Evolutionary conservation across 176 grass and related monocot genomes (phyloP).

Genomic region (Juncus inflexus): DNA sequence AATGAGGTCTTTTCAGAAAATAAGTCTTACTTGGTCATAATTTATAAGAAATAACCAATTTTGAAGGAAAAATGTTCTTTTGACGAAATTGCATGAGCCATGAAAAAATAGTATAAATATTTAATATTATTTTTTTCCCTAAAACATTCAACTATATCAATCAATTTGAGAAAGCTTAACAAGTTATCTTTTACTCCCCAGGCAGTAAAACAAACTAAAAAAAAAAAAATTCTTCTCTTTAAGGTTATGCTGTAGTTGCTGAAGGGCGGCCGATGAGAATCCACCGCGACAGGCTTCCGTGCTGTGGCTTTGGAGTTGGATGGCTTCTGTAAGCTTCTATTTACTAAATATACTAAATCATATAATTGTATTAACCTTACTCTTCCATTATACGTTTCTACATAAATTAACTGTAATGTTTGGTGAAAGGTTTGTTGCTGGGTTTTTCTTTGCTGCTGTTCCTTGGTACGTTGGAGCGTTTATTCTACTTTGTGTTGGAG

Average conservation of each 20-base stretch:
- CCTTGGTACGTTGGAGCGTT: constrained; percentile 95
- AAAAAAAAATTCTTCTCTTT: neutral
- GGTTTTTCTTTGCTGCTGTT: constrained; percentile 89
- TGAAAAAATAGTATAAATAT: too few relatives aligned
- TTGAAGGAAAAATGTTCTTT: too few relatives aligned
- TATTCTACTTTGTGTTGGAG: constrained; percentile 66
- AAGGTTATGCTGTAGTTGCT: constrained; percentile 56
- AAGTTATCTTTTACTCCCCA: too few relatives aligned
- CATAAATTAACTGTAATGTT: neutral
- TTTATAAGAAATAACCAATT: too few relatives aligned
- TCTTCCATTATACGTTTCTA: constrained; percentile 22
- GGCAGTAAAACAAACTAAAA: too few relatives aligned
- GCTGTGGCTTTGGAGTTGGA: constrained; percentile 76
- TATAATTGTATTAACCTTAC: neutral
- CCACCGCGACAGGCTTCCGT: constrained; percentile 43
- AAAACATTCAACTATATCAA: too few relatives aligned
- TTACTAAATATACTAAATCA: too few relatives aligned
- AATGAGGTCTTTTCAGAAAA: too few relatives aligned
- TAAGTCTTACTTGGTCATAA: too few relatives aligned
- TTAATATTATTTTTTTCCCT: too few relatives aligned
- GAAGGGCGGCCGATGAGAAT: constrained; percentile 71
- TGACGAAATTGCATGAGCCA: too few relatives aligned
- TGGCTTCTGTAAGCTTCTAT: constrained; percentile 72
- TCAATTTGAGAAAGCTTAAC: neutral
- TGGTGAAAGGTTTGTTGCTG: constrained; percentile 60